Evolutionary conservation across 108 stramenopile species (phyloP), one percentile per base, ranked within the genome.

Genomic region (Mediolabrus comicus): DNA sequence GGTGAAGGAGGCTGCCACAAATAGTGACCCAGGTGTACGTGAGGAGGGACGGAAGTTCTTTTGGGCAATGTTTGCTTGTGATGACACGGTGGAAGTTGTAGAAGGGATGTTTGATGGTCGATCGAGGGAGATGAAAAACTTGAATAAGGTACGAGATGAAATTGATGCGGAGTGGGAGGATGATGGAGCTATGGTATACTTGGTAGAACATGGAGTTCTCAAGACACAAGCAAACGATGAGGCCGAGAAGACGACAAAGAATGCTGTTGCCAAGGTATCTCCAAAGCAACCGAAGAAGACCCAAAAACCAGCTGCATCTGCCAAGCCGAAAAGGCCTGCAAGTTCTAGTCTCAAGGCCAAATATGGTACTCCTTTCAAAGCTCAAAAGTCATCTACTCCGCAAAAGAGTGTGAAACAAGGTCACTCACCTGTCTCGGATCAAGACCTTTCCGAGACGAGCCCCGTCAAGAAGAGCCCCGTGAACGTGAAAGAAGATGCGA

Each of bases 11-110:
- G 74, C 62, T 0, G 28, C 56, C 28, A 59, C 66, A 12, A 62
- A 79, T 61, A 53, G 53, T n/a, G 83, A 84, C 54, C 79, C 79
- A 11, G 72, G 56, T 10, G 83, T 84, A 4, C 52, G 83, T 57
- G 83, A 84, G 75, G 83, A 84, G 59, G 83, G 74, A 46, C 36
- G 79, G 34, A 79, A 73, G 33, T 30, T 71, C n/a, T 84, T 72
- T 67, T 84, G 83, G 83, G 83, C 79, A 9, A 56, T 81, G 69
- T 11, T 31, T 53, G 51, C 70, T 22, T 72, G 80, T 51, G 67
- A 69, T 5, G 68, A 76, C 17, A 72, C 71, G 24, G 53, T 31
- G 3, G 31, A 0, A 16, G 25, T 28, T 9, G 79, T 63, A 2
- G 59, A 66, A n/a, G 30, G 67, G 13, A 31, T 81, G 41, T 72